Conservation (phyloP, 2,329 filamentous ascomycete genomes). For the Plectosphaerella plurivora region DNA sequence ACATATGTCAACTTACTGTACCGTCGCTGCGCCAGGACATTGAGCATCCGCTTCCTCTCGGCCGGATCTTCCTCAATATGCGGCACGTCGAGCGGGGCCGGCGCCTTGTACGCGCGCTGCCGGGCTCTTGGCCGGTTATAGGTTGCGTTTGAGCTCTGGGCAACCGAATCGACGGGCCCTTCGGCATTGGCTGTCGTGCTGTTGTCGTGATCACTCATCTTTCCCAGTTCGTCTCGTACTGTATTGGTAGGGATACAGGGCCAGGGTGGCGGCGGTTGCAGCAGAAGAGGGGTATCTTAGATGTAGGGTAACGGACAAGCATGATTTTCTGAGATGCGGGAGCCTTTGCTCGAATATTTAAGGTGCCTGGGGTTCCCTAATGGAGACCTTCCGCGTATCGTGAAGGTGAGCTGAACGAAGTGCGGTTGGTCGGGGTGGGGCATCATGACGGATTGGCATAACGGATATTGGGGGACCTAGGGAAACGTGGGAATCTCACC, state of each 20-base stretch:
- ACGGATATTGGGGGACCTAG: slow-evolving; percentile 1
- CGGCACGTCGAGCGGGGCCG: slow-evolving; percentile 36
- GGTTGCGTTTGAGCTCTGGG: slow-evolving; percentile 3
- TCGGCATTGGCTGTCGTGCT: too few species aligned
- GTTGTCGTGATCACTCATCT: too few species aligned
- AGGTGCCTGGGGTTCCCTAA: background rate
- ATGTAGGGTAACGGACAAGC: background rate
- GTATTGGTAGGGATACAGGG: background rate
- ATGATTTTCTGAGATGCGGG: background rate
- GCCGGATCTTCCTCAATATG: slow-evolving; percentile 45
- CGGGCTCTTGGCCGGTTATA: slow-evolving; percentile 16
- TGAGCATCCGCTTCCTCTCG: slow-evolving; percentile 49
- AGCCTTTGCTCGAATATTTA: background rate
- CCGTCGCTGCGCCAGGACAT: slow-evolving; percentile 49
- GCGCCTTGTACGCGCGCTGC: slow-evolving; percentile 34
- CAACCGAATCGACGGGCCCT: background rate
- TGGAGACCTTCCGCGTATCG: background rate
- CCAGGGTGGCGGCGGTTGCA: background rate
- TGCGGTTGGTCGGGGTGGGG: background rate
- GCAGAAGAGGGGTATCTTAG: background rate
- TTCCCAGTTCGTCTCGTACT: too few species aligned
- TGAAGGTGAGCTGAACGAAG: background rate
- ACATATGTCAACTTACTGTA: slow-evolving; percentile 34
- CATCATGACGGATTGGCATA: slow-evolving; percentile 4
- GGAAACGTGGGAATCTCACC: background rate